phyloP scores from a whole-genome alignment of 768 basidiomycete species.

The Pleurotus cornucopiae region DNA sequence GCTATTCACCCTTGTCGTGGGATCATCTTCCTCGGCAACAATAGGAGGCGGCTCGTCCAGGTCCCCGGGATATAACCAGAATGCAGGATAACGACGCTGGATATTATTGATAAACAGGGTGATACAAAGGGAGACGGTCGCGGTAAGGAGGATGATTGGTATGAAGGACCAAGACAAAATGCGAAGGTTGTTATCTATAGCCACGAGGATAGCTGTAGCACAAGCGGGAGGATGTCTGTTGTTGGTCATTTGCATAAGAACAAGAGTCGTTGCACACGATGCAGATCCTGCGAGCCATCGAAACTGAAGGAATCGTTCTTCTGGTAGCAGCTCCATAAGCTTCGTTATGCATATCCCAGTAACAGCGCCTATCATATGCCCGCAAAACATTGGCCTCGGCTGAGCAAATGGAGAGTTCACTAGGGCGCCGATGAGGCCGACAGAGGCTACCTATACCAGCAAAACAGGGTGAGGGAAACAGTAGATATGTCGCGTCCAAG shows the following conservation, averaged over 20 bases:
- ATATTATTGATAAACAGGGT: conserved; percentile 49
- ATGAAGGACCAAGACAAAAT: conserved; percentile 48
- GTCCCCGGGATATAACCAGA: conserved; percentile 30
- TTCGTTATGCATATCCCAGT: conserved; percentile 48
- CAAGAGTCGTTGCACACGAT: conserved; percentile 36
- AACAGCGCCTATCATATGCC: conserved; percentile 47
- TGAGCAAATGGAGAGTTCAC: conserved; percentile 51
- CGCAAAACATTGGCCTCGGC: conserved; percentile 45
- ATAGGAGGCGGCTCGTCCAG: background rate
- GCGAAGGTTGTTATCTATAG: conserved; percentile 35
- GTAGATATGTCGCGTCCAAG: background rate
- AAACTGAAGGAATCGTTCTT: conserved; percentile 35
- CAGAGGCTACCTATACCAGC: conserved; percentile 44
- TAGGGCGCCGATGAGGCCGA: conserved; percentile 48
- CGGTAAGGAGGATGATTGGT: conserved; percentile 46
- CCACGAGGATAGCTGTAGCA: conserved; percentile 49
- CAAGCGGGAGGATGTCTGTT: conserved; percentile 56
- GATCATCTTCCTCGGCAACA: background rate
- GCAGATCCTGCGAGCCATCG: conserved; percentile 48
- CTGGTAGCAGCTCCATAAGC: conserved; percentile 40
- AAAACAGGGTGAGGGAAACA: background rate
- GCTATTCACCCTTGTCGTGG: background rate
- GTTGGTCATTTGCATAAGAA: conserved; percentile 47
- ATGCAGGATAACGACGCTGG: conserved; percentile 45
- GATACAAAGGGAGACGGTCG: conserved; percentile 35